phyloP scores from a whole-genome alignment of 2,329 filamentous ascomycete species.

The Calonectria hawksworthii region DNA sequence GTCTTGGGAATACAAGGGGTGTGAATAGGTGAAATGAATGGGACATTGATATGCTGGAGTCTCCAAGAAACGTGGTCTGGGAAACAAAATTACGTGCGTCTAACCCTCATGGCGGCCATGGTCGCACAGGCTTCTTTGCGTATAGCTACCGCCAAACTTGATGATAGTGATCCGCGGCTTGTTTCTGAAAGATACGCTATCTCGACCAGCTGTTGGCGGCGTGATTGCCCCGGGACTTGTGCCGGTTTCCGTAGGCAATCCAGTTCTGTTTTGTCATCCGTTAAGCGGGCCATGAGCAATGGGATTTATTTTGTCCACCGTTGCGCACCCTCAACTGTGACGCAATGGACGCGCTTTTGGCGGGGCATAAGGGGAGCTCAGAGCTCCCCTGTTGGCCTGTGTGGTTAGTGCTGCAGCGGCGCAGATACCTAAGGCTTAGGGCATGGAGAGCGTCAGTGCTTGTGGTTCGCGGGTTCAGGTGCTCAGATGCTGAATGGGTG shows the following conservation, averaged over 20 bases:
- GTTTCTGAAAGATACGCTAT: background rate
- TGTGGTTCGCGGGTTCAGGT: slow-evolving; percentile 1
- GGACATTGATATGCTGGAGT: background rate
- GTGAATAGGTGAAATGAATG: background rate
- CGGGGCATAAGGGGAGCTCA: slow-evolving; percentile 13
- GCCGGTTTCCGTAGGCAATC: background rate
- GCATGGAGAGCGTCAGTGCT: background rate
- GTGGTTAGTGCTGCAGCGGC: slow-evolving; percentile 4
- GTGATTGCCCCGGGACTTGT: background rate
- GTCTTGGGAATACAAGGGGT: background rate
- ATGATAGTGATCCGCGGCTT: background rate
- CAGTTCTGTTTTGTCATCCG: background rate
- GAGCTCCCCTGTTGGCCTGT: slow-evolving; percentile 15
- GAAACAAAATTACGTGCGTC: background rate
- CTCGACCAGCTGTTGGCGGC: background rate
- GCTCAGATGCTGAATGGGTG: slow-evolving; percentile 1
- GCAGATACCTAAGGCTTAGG: background rate
- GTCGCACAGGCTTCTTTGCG: background rate
- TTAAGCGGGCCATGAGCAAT: background rate
- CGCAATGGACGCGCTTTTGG: slow-evolving; percentile 19
- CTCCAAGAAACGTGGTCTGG: background rate
- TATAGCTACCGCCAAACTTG: background rate
- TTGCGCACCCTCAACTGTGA: slow-evolving; percentile 4
- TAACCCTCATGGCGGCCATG: background rate
- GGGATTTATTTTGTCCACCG: background rate